Base-by-base conservation (phyloP, 495 filamentous ascomycete species). In the Saxophila tyrrhenica region DNA sequence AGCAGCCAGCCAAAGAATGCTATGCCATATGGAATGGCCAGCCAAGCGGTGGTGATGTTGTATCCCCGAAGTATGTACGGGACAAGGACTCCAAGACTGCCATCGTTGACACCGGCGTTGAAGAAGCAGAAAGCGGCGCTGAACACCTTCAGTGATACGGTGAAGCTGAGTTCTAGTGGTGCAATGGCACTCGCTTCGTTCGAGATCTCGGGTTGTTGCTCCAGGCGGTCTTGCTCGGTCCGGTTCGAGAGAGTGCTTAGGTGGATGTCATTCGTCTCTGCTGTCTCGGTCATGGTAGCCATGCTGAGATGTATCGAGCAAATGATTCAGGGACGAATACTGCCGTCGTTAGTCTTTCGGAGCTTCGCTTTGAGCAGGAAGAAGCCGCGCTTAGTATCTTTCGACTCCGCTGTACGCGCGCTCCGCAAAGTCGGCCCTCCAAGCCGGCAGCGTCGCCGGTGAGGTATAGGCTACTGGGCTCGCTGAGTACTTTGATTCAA, bases 11-110 rank as follows among this genome's bases (percentile, higher is more conserved):
- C 75, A 10, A 50, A 16, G 44, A 62, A 64, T 13, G 68, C 69
- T 29, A 35, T 38, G 0, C 24, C 55, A 41, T 58, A 52, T 24
- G 50, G 50, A 21, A 72, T 69, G 0, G 75, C 75, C 23, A 79
- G 69, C 52, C 72, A 65, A 19, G 72, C 69, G 1, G 75, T 77
- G 17, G 66, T 70, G 25, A 79, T 71, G 1, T 62, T 41, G 52
- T 78, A 79, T 16, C 62, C 63, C 2, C 69, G 63, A 16, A 78
- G 65, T n/a, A 80, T 65, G 61, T 81, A 77, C 0, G 77, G 77
- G 38, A 79, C 73, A 17, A 81, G 50, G 0, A 77, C 68, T 2
- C 77, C 77, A 2, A 79, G 62, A 61, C 70, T 75, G 39, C 77
- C 77, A 59, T 79, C 77, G 51, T 78, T 78, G 50, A 74, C 63